phyloP scores from a whole-genome alignment of 148 eudicot species.

The Chenopodium formosanum region DNA sequence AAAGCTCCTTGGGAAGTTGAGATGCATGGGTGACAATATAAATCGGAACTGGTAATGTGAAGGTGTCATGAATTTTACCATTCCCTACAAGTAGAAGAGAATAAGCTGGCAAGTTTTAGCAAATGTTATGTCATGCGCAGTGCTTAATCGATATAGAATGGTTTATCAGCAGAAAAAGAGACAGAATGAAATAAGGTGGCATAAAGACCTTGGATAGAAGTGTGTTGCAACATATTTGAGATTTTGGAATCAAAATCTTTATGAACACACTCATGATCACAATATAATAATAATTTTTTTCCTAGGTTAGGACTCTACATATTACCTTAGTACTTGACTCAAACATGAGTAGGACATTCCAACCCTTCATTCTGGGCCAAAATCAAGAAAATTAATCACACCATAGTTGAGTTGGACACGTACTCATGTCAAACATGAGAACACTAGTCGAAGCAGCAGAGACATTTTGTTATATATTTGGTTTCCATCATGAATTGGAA shows the following conservation, averaged over 20 bases:
- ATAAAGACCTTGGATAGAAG: not conserved
- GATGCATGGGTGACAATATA: slow-evolving; percentile 30
- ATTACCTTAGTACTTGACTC: too few relatives aligned
- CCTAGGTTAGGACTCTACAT: too few relatives aligned
- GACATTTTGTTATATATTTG: not conserved
- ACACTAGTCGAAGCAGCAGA: too few relatives aligned
- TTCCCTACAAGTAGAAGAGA: slow-evolving; percentile 15
- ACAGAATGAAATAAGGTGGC: not conserved
- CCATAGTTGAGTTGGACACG: too few relatives aligned
- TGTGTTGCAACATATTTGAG: not conserved
- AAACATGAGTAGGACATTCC: too few relatives aligned
- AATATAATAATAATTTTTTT: too few relatives aligned
- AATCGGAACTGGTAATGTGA: slow-evolving; percentile 18
- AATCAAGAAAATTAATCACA: too few relatives aligned
- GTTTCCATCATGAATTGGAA: not conserved
- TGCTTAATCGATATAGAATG: not conserved
- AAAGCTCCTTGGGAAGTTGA: slow-evolving; percentile 29
- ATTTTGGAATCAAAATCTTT: not conserved
- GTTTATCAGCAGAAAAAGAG: not conserved
- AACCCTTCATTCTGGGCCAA: too few relatives aligned
- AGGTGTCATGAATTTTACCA: slow-evolving; percentile 18
- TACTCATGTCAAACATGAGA: too few relatives aligned
- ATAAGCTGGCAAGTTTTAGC: not conserved
- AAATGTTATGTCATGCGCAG: not conserved
- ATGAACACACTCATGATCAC: not conserved